A percentile compares a stretch with the other conserved stretches of the same genome.
These are phyloP conservation scores for Cryptococcus deneoformans DNA, from an alignment of 1,284 basidiomycete species.

Conservation along the genomic window DNA sequence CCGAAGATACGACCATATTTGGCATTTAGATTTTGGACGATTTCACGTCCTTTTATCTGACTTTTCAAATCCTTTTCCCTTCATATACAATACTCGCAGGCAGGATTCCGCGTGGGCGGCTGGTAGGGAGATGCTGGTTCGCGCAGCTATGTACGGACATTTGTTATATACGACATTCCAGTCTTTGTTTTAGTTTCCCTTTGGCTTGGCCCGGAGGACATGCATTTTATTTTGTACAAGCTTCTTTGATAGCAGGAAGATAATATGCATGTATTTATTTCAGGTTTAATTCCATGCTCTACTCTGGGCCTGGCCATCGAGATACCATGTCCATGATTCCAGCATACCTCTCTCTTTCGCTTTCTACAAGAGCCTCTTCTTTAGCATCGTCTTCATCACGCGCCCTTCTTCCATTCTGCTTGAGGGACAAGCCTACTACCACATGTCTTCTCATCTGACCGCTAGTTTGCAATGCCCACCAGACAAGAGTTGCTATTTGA, in stretches of 20 bases:
- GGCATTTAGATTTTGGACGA: too few species aligned
- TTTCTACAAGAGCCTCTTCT: constrained; percentile 13
- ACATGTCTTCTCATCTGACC: constrained; percentile 29
- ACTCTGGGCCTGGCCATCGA: constrained; percentile 46
- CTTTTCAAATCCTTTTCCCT: too few species aligned
- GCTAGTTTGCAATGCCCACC: constrained; percentile 57
- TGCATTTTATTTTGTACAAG: background rate
- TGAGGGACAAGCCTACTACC: constrained; percentile 41
- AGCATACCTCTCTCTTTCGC: constrained; percentile 61
- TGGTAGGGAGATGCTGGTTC: background rate
- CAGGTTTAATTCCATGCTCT: background rate
- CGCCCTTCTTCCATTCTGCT: constrained; percentile 51
- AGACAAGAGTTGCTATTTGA: constrained; percentile 81
- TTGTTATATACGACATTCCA: background rate
- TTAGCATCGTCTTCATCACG: constrained; percentile 42
- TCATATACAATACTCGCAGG: too few species aligned
- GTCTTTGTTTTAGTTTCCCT: background rate
- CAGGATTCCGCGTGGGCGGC: too few species aligned
- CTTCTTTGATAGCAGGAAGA: background rate
- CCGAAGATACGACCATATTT: too few species aligned
- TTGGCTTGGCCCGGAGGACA: background rate
- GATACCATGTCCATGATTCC: constrained; percentile 66
- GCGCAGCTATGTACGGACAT: constrained; percentile 3
- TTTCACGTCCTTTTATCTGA: too few species aligned
- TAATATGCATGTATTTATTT: background rate